Evolutionary conservation across 2,329 filamentous ascomycete genomes (phyloP).

Genomic region (Botrytis fragariae): DNA sequence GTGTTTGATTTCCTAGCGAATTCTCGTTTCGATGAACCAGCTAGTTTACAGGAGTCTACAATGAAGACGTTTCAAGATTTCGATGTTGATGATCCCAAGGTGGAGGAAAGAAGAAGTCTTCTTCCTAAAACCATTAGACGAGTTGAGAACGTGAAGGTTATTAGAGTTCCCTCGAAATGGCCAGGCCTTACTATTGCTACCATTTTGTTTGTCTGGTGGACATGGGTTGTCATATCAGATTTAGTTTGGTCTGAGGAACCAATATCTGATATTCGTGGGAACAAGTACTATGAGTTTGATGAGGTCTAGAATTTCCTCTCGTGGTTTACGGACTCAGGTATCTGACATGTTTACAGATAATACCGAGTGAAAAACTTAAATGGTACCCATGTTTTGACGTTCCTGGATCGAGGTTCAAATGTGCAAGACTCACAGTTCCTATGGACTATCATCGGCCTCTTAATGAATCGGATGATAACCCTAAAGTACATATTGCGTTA

Average conservation of each 20-base stretch:
- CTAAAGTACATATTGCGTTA: slow-evolving; percentile 35
- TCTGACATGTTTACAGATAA: slow-evolving; percentile 39
- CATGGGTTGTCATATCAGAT: slow-evolving; percentile 14
- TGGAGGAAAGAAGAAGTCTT: slow-evolving; percentile 18
- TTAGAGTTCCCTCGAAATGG: not conserved
- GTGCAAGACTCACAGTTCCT: slow-evolving; percentile 47
- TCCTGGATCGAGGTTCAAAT: slow-evolving; percentile 35
- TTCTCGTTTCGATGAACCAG: not conserved
- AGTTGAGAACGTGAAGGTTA: not conserved
- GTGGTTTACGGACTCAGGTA: not conserved
- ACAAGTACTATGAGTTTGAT: slow-evolving; percentile 14
- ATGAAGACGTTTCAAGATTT: slow-evolving; percentile 12
- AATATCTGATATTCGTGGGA: not conserved
- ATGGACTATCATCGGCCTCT: slow-evolving; percentile 48
- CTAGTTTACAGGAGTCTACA: not conserved
- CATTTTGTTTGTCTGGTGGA: slow-evolving; percentile 21
- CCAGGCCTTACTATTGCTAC: slow-evolving; percentile 15
- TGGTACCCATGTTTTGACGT: slow-evolving; percentile 45
- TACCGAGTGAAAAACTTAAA: slow-evolving; percentile 44
- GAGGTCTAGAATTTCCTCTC: not conserved
- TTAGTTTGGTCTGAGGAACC: not conserved
- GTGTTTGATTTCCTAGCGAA: not conserved
- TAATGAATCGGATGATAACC: slow-evolving; percentile 35
- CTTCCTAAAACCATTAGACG: slow-evolving; percentile 9
- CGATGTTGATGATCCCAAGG: slow-evolving; percentile 11